These are phyloP conservation scores for Tylopilus sp. DNA, from an alignment of 768 basidiomycete genomes.

Conservation along the genomic window DNA sequence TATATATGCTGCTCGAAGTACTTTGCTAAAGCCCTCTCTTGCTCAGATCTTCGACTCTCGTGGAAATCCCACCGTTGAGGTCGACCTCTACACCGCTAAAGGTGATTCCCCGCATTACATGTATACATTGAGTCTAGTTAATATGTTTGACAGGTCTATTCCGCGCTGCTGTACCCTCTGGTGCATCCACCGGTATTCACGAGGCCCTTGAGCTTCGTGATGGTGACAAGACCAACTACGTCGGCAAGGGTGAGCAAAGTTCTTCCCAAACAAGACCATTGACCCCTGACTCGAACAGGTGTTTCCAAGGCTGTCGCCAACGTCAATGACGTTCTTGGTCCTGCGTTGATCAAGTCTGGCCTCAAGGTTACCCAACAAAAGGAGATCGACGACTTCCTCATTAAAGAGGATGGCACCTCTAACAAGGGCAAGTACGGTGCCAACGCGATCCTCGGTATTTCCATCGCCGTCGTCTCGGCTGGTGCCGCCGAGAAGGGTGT, in stretches of 20 bases:
- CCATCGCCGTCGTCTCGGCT: constrained; percentile 92
- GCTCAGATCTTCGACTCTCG: constrained; percentile 97
- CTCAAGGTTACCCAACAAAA: constrained; percentile 88
- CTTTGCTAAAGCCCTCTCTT: constrained; percentile 17
- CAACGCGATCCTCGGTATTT: constrained; percentile 98
- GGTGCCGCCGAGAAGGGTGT: constrained; percentile 93
- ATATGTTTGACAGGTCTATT: constrained; percentile 63
- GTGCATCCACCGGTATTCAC: constrained; percentile 96
- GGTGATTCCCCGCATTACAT: constrained; percentile 44
- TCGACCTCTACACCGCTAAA: constrained; percentile 84
- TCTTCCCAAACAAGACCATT: background rate
- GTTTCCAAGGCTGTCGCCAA: constrained; percentile 92
- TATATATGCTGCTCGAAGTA: too few species aligned
- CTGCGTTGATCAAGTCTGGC: constrained; percentile 79
- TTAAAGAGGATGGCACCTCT: constrained; percentile 94
- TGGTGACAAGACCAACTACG: constrained; percentile 86
- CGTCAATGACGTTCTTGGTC: constrained; percentile 89
- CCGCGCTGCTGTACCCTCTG: constrained; percentile 94
- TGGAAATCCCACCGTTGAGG: constrained; percentile 96
- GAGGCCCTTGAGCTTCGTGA: constrained; percentile 99
- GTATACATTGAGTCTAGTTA: constrained; percentile 8
- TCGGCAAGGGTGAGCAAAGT: constrained; percentile 80
- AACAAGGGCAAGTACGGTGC: constrained; percentile 99
- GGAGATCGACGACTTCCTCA: constrained; percentile 95
- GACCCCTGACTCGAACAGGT: constrained; percentile 45